Evolutionary conservation across 2,329 filamentous ascomycete species (phyloP).

Genomic region (Escovopsis sp.): DNA sequence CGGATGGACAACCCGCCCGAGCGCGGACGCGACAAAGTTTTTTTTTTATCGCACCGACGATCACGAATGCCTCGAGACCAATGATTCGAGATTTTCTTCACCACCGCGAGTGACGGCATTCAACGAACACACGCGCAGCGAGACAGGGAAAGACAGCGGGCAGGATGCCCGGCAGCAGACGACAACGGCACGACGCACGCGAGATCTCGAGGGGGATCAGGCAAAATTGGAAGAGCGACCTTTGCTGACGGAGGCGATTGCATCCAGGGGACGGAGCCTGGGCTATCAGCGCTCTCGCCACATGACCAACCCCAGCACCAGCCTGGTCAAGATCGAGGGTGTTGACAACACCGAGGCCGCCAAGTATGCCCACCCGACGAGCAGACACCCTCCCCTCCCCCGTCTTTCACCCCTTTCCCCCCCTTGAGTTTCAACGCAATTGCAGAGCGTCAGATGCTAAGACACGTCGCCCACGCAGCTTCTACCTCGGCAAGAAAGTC

Average conservation of each 20-base stretch:
- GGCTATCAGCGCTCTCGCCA: conserved; percentile 94
- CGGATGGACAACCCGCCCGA: background rate
- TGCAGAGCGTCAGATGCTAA: conserved; percentile 10
- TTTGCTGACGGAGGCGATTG: conserved; percentile 13
- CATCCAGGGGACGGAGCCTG: conserved; percentile 80
- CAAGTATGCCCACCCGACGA: conserved; percentile 42
- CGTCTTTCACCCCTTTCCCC: too few species aligned
- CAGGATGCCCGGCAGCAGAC: too few species aligned
- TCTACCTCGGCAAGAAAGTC: conserved; percentile 98
- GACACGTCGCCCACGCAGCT: conserved; percentile 29
- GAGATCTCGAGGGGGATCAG: too few species aligned
- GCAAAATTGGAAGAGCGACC: too few species aligned
- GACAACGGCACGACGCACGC: too few species aligned
- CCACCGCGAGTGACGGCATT: too few species aligned
- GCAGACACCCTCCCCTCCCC: too few species aligned
- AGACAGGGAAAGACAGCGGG: too few species aligned
- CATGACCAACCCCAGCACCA: conserved; percentile 77
- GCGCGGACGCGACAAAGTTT: background rate
- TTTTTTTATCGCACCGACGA: background rate
- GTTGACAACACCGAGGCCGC: conserved; percentile 82
- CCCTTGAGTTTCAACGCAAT: background rate
- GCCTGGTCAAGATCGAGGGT: conserved; percentile 97
- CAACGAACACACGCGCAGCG: too few species aligned
- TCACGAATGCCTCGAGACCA: too few species aligned
- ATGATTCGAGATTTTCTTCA: too few species aligned